Evolutionary conservation across 441 rosid species (phyloP), one percentile per base, ranked within the genome.

Genomic region (Syzygium malaccense): DNA sequence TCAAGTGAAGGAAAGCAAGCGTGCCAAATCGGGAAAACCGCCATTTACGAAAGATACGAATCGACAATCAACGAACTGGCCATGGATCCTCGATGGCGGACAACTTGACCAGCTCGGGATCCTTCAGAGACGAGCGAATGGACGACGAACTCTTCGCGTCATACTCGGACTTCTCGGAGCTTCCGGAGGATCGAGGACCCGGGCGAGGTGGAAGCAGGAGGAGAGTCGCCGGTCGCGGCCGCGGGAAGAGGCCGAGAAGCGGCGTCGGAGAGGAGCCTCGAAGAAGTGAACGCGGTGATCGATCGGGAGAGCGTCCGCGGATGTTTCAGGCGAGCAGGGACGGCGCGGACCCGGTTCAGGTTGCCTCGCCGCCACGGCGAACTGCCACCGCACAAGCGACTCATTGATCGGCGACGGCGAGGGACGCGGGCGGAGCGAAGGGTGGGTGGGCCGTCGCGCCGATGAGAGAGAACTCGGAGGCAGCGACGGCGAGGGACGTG

Each of bases 41-140:
- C 28, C 62, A 9, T 33, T 19, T 19, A 23, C 23, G 48, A 66
- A 66, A 20, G 11, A 66, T 4, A 5, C 45, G 11, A 66, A 66
- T 32, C 19, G 57, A 68, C 28, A 3, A 54, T 54, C 32, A 54
- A 78, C n/a, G n/a, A 23, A 66, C 91, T 58, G 86, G 96, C 99
- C 99, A 95, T 66, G 96, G 89, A 89, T 97, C 96, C 62, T 98
- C 94, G 92, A 96, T 92, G 88, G 97, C 97, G 23, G 97, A 86
- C 92, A 97, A 97, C 92, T 95, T 95, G 89, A 95, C 95, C 49
- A 96, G 95, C 91, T 96, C 97, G 19, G 90, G 85, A 58, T 60
- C 79, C 79, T 68, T 68, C 79, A 68, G 6, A 41, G 48, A 9
- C 25, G 98, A 95, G 14, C 89, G 80, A n/a, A 86, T 83, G 68